Evolutionary conservation across 306 rosid species (phyloP), one percentile per base, ranked within the genome.

Genomic region (Quercus variabilis): DNA sequence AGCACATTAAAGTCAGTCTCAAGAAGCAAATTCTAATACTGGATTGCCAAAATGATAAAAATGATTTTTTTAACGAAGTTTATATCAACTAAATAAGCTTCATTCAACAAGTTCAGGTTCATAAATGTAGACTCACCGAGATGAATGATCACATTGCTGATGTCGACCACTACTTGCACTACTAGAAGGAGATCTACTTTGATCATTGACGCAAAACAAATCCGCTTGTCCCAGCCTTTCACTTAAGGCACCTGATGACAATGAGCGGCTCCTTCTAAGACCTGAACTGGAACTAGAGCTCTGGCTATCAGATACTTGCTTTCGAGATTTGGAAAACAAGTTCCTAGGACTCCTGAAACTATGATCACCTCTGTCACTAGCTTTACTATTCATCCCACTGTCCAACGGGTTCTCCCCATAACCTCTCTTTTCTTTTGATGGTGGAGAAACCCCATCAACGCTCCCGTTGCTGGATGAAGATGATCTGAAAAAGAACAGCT

Each of bases 191-290:
- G 97, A 90, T 80, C 94, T 86, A 76, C 72, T 85, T 78, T 86
- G 91, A 84, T 88, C 88, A 75, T 75, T 84, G 35, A 85, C 60
- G 51, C 86, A 86, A 73, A 83, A 74, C 52, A 74, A 79, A 60
- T 81, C 74, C 28, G 28, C 51, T 77, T 81, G 86, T 38, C 60
- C 83, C 3, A 74, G 77, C 43, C 76, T 90, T 74, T 65, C 78
- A 76, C 85, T 87, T 59, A 84, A 91, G 58, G 96, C 89, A 75
- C 92, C 84, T 41, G 99, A 90, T 31, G 99, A 93, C 75, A 90
- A 58, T n/a, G 99, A 95, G 76, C 92, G 89, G 83, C 98, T 90
- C 88, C 97, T 91, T 85, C 91, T 86, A 79, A 95, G 96, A 57
- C 75, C 82, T 71, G 98, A 92, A 73, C 80, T 82, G 17, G 76